Base-by-base conservation (phyloP, 306 rosid genomes). In the Dicorynia guianensis region DNA sequence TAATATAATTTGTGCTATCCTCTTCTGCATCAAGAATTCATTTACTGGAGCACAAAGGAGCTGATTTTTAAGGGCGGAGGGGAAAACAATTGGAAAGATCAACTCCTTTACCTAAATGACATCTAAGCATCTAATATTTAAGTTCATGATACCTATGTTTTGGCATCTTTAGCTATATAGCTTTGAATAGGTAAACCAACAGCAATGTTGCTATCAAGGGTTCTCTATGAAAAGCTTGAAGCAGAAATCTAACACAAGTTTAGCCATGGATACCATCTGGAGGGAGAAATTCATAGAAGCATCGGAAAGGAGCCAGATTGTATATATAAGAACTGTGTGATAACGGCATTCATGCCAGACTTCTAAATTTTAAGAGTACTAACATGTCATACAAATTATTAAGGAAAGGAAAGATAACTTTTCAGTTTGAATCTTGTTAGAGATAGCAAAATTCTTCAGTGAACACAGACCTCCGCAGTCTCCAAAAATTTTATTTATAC, bases 91-190 rank as follows among this genome's bases (percentile, higher is more conserved):
- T 69, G 54, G 36, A 68, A 34, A 33, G 35, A 10, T 35, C 11
- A 18, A 36, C 19, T 52, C 36, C 30, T 25, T 25, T 25, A 52
- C 33, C 10, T 6, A 52, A 35, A 67, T 46, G 35, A 35, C 40
- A 65, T 43, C 15, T 49, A 56, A 67, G 10, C 49, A 35, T 3
- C 4, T 46, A 47, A 42, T 18, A 40, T 40, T 63, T 30, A 61
- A 61, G 46, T 61, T 4, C 30, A 47, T 66, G 57, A 44, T 33
- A 34, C 43, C 71, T 11, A 46, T 65, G 39, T 65, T 55, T 65
- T 46, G 20, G 68, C 49, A 39, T 39, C 33, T 53, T 19, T 25
- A 44, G 36, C 15, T 33, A 65, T 63, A 8, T 10, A 40, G 30
- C 30, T 25, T 25, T 25, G 2, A 25, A 25, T 25, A 63, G 39